A percentile compares a stretch with the other conserved stretches of the same genome.
phyloP scores from a whole-genome alignment of 2,329 filamentous ascomycete genomes.

The Phaeomoniella chlamydospora region DNA sequence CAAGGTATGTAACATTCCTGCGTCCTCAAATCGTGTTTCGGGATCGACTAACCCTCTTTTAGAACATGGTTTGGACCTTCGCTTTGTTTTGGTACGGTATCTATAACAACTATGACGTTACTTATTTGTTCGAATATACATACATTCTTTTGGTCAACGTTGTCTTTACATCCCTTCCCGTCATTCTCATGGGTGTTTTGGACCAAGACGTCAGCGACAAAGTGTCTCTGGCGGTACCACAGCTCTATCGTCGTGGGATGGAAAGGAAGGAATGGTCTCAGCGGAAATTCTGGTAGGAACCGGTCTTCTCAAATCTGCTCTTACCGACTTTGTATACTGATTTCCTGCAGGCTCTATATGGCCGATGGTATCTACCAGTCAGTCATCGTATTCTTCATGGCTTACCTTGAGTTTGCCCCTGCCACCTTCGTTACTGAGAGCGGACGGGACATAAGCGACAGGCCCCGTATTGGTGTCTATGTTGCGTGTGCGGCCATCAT shows the following conservation, averaged over 20 bases:
- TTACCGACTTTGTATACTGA: slow-evolving; percentile 1
- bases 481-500: slow-evolving; percentile 72
- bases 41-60: slow-evolving; percentile 2
- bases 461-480: slow-evolving; percentile 73
- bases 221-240: slow-evolving; percentile 84
- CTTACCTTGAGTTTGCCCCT: slow-evolving; percentile 61
- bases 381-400: slow-evolving; percentile 82
- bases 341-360: slow-evolving; percentile 65
- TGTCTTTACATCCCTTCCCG: slow-evolving; percentile 87
- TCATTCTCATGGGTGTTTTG: slow-evolving; percentile 89
- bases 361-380: slow-evolving; percentile 89
- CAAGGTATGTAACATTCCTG: slow-evolving; percentile 48
- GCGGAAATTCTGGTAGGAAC: slow-evolving; percentile 88
- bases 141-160: slow-evolving; percentile 96
- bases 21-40: too few relatives aligned
- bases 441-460: slow-evolving; percentile 64
- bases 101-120: slow-evolving; percentile 89
- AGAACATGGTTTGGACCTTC: slow-evolving; percentile 96
- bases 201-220: slow-evolving; percentile 94
- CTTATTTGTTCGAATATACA: slow-evolving; percentile 93
- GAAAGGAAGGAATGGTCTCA: slow-evolving; percentile 95
- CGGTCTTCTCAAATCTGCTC: slow-evolving; percentile 7
- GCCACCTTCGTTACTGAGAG: slow-evolving; percentile 56
- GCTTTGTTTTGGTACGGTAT: slow-evolving; percentile 96
- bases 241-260: slow-evolving; percentile 89